Conservation (phyloP, 2,329 filamentous ascomycete genomes). For the Pestalotiopsis sp. region DNA sequence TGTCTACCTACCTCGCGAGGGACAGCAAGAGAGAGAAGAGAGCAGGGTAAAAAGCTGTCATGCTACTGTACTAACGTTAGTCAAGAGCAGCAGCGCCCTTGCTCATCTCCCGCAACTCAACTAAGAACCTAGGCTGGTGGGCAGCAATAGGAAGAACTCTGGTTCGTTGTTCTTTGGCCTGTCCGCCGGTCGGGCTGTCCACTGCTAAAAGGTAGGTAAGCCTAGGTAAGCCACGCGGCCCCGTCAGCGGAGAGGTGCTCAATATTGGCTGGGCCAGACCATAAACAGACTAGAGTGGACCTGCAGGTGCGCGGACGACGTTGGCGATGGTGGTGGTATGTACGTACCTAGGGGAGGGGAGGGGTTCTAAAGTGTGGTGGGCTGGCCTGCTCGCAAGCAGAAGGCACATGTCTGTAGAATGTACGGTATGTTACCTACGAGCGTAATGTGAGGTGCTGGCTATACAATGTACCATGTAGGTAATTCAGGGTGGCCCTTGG, state of each 20-base stretch:
- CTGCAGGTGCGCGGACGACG: background rate
- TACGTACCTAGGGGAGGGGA: background rate
- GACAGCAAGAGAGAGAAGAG: background rate
- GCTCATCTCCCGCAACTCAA: background rate
- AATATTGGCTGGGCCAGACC: conserved; percentile 10
- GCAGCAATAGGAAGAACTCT: background rate
- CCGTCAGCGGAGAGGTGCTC: background rate
- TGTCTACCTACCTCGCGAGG: background rate
- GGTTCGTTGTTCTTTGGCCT: background rate
- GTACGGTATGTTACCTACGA: too few relatives aligned
- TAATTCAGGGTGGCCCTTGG: conserved; percentile 8
- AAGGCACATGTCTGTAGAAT: too few relatives aligned
- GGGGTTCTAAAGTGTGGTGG: background rate
- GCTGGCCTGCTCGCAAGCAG: too few relatives aligned
- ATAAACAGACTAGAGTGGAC: background rate
- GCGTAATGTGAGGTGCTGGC: too few relatives aligned
- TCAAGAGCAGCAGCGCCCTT: background rate
- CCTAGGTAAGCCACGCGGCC: conserved; percentile 7
- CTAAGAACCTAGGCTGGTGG: conserved; percentile 6
- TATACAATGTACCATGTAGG: background rate
- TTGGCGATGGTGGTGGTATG: background rate
- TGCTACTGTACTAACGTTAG: background rate
- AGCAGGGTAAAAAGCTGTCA: background rate
- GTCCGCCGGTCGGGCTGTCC: background rate
- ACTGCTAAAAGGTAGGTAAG: background rate